Conservation (phyloP, 495 filamentous ascomycete genomes). For the Xylaria bambusicola region DNA sequence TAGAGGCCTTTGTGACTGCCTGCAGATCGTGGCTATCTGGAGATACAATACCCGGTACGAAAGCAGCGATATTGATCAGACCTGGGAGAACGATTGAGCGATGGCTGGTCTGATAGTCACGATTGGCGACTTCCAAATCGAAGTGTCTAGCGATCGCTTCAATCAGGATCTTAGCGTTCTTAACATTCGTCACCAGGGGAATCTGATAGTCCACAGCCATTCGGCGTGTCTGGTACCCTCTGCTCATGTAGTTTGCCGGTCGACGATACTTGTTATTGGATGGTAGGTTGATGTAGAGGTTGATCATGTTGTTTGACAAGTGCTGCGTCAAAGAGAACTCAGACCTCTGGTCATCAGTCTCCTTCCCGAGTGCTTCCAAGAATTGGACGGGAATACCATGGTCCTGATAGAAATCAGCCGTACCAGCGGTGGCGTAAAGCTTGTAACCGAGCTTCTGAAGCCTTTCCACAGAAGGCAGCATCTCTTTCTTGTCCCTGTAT, state of each 20-base stretch:
- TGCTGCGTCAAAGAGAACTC: slow-evolving; percentile 96
- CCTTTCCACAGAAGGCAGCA: slow-evolving; percentile 89
- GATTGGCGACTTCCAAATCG: slow-evolving; percentile 73
- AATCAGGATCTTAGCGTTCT: slow-evolving; percentile 96
- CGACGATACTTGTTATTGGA: slow-evolving; percentile 96
- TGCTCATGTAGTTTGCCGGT: slow-evolving; percentile 97
- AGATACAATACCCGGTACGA: slow-evolving; percentile 71
- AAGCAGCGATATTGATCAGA: slow-evolving; percentile 77
- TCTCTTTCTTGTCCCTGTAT: slow-evolving; percentile 96
- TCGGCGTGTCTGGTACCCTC: slow-evolving; percentile 89
- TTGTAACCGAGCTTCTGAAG: slow-evolving; percentile 88
- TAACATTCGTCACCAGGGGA: slow-evolving; percentile 95
- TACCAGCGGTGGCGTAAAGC: slow-evolving; percentile 93
- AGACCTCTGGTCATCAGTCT: slow-evolving; percentile 77
- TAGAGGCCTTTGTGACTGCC: slow-evolving; percentile 69
- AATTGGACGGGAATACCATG: slow-evolving; percentile 88
- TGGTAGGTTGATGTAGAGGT: slow-evolving; percentile 97
- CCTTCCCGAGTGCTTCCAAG: slow-evolving; percentile 75
- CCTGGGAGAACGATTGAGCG: slow-evolving; percentile 74
- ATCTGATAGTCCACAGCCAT: slow-evolving; percentile 99
- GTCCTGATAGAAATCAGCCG: slow-evolving; percentile 91
- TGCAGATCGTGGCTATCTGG: slow-evolving; percentile 69
- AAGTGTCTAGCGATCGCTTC: slow-evolving; percentile 91
- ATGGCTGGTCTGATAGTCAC: slow-evolving; percentile 89
- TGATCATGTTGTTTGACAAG: slow-evolving; percentile 93